Conservation (phyloP, 2,329 filamentous ascomycete species). For the Pseudomassariella vexata region DNA sequence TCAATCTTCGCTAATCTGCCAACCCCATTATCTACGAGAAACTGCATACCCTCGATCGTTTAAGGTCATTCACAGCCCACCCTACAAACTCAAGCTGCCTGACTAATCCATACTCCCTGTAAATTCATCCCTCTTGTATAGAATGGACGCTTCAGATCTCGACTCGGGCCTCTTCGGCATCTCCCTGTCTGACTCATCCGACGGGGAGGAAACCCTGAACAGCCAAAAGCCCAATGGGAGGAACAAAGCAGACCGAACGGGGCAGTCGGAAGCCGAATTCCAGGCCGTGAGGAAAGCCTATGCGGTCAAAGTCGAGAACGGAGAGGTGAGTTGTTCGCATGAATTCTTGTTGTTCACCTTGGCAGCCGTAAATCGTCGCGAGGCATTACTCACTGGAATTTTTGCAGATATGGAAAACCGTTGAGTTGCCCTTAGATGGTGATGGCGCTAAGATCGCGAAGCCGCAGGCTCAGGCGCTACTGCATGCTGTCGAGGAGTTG, state of each 20-base stretch:
- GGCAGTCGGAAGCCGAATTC: conserved; percentile 45
- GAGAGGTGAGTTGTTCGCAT: conserved; percentile 34
- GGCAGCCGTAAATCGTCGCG: conserved; percentile 1
- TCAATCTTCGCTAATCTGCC: conserved; percentile 10
- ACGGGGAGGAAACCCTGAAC: conserved; percentile 26
- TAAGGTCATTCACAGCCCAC: neutral
- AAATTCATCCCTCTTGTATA: too few species aligned
- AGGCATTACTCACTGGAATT: conserved; percentile 3
- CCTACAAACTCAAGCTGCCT: conserved; percentile 1
- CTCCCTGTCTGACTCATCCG: conserved; percentile 33
- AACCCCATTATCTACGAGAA: too few species aligned
- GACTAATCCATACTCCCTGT: too few species aligned
- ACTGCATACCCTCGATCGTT: too few species aligned
- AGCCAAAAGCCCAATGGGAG: conserved; percentile 9
- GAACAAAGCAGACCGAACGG: conserved; percentile 15
- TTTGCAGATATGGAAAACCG: conserved; percentile 35
- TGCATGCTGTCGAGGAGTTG: conserved; percentile 53
- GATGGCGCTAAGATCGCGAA: conserved; percentile 32
- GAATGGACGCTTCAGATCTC: conserved; percentile 27
- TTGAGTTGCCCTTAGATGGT: conserved; percentile 38
- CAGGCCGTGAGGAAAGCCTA: conserved; percentile 40
- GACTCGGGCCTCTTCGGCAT: conserved; percentile 34
- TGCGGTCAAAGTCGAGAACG: conserved; percentile 45
- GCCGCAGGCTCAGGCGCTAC: conserved; percentile 40
- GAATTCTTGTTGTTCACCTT: conserved; percentile 1